These are phyloP conservation scores for Penicillium antarcticum DNA, from an alignment of 495 filamentous ascomycete genomes.

Conservation along the genomic window DNA sequence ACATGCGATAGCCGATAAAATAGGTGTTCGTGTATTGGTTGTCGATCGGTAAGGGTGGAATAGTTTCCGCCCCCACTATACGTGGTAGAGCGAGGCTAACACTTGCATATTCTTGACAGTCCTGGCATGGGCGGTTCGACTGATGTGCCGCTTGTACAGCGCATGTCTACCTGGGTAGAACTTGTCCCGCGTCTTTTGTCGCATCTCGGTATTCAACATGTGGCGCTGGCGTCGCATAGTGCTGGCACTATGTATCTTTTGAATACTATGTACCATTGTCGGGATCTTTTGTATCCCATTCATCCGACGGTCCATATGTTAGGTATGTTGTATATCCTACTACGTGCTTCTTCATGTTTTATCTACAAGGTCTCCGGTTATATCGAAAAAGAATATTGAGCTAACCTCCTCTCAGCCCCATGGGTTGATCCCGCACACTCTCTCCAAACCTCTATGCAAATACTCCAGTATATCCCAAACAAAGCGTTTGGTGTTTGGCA, in stretches of 20 bases:
- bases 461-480: conserved; percentile 23
- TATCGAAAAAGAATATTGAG: neutral
- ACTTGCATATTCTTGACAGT: neutral
- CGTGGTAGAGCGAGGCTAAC: neutral
- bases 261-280: conserved; percentile 38
- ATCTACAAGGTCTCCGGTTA: no score
- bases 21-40: conserved; percentile 27
- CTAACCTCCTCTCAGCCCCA: conserved; percentile 28
- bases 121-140: conserved; percentile 46
- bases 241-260: conserved; percentile 47
- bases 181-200: conserved; percentile 38
- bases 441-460: conserved; percentile 22
- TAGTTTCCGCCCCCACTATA: neutral
- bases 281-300: conserved; percentile 34
- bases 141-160: conserved; percentile 29
- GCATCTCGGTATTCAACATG: conserved; percentile 35
- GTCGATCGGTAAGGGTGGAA: conserved; percentile 21
- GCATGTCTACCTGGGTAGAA: conserved; percentile 41
- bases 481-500: conserved; percentile 32
- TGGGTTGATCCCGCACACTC: conserved; percentile 46
- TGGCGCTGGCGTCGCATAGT: conserved; percentile 41
- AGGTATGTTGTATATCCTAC: conserved; percentile 15
- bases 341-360: neutral
- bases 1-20: conserved; percentile 26
- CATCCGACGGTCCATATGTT: conserved; percentile 33